Conservation (phyloP, 768 basidiomycete genomes). For the Mycena chlorophos region DNA sequence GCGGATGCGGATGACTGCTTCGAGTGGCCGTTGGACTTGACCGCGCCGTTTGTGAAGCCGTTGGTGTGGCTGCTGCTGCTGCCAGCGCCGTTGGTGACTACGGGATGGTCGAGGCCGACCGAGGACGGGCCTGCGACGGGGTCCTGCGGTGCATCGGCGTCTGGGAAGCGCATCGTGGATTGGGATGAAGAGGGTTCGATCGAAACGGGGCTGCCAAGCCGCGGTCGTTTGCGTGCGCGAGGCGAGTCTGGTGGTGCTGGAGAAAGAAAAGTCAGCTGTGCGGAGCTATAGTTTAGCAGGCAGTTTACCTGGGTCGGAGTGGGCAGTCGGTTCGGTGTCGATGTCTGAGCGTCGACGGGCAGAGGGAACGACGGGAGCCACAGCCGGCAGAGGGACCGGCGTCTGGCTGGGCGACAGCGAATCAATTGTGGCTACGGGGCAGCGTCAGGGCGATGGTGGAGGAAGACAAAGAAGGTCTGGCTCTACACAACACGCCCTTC, state of each 20-base stretch:
- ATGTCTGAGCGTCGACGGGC: background rate
- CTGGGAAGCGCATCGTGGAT: conserved; percentile 53
- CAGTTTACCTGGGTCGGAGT: background rate
- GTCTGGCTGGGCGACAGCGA: background rate
- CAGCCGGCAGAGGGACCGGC: background rate
- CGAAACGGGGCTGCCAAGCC: conserved; percentile 46
- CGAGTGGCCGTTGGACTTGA: conserved; percentile 46
- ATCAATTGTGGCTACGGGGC: background rate
- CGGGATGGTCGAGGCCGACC: conserved; percentile 36
- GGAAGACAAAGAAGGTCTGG: background rate
- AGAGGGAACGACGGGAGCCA: background rate
- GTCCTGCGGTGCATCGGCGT: conserved; percentile 47
- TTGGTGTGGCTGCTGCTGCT: conserved; percentile 28
- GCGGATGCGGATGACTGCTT: conserved; percentile 21
- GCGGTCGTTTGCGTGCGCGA: conserved; percentile 72
- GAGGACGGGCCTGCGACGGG: conserved; percentile 57
- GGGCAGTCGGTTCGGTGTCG: background rate
- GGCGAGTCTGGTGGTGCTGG: conserved; percentile 47
- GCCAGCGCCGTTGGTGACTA: conserved; percentile 40
- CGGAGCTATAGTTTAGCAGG: background rate
- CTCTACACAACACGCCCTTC: background rate
- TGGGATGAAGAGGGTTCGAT: conserved; percentile 32
- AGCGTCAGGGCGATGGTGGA: background rate
- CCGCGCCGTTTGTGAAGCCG: conserved; percentile 37
- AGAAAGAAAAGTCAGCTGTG: background rate